These are phyloP conservation scores for Niveomyces coronatus DNA, from an alignment of 2,329 filamentous ascomycete species.

Conservation along the genomic window DNA sequence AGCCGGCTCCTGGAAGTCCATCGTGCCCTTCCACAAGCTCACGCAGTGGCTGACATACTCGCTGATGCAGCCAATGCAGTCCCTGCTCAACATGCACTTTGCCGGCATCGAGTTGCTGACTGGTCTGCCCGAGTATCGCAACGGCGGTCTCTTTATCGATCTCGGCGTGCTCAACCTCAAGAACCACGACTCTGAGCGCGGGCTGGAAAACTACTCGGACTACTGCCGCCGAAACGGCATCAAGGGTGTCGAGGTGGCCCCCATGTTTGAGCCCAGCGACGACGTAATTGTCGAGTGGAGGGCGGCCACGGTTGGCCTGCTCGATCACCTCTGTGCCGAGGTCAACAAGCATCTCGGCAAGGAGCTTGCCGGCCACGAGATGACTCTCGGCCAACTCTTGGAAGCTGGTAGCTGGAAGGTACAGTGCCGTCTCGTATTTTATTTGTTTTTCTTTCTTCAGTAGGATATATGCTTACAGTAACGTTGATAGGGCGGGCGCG, in stretches of 20 bases:
- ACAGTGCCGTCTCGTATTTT: slow-evolving; percentile 7
- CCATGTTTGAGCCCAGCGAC: slow-evolving; percentile 48
- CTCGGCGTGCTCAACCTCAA: slow-evolving; percentile 74
- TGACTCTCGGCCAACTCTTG: slow-evolving; percentile 78
- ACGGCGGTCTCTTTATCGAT: slow-evolving; percentile 80
- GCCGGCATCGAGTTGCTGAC: slow-evolving; percentile 74
- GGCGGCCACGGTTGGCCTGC: slow-evolving; percentile 50
- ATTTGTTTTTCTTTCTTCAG: not conserved
- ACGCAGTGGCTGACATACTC: slow-evolving; percentile 94
- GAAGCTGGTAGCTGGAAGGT: slow-evolving; percentile 99
- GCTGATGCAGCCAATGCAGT: slow-evolving; percentile 83
- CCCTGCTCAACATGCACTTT: slow-evolving; percentile 69
- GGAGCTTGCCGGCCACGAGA: slow-evolving; percentile 56
- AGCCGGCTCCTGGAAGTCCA: slow-evolving; percentile 58
- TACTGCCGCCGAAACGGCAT: slow-evolving; percentile 64
- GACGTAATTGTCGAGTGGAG: slow-evolving; percentile 57
- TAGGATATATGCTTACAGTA: not conserved
- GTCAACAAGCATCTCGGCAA: slow-evolving; percentile 53
- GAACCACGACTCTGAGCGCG: slow-evolving; percentile 55
- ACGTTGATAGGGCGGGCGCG: slow-evolving; percentile 62
- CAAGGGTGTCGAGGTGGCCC: slow-evolving; percentile 45
- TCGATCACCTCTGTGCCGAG: slow-evolving; percentile 42
- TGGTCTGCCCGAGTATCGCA: slow-evolving; percentile 83
- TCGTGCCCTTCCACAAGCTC: slow-evolving; percentile 86
- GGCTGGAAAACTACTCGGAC: slow-evolving; percentile 50